Percentiles rank a stretch among this genome's conserved stretches.
These are phyloP conservation scores for Fusarium tupiense DNA, from an alignment of 2,329 filamentous ascomycete genomes.

Conservation along the genomic window DNA sequence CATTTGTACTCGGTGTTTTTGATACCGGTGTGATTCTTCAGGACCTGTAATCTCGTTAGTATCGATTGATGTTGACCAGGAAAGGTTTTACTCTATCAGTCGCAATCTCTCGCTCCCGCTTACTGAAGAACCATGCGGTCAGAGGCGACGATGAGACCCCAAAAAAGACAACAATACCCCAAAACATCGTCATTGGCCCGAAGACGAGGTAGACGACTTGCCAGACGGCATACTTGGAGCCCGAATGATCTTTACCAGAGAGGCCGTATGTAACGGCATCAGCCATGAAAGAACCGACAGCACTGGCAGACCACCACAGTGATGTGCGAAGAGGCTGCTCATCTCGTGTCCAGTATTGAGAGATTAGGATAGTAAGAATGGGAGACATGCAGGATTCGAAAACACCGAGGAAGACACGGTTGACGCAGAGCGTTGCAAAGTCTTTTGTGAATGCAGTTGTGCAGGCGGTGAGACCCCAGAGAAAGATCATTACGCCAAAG, in stretches of 20 bases:
- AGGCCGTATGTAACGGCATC: neutral
- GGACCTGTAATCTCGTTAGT: neutral
- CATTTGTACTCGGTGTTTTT: neutral
- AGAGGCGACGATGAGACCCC: neutral
- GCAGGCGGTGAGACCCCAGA: neutral
- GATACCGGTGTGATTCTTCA: neutral
- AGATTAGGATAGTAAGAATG: neutral
- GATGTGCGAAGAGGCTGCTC: neutral
- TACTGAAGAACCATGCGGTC: neutral
- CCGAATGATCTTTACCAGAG: neutral
- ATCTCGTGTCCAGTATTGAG: neutral
- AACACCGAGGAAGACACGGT: neutral
- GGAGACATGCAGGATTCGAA: neutral
- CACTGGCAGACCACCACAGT: neutral
- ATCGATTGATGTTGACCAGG: too few species aligned
- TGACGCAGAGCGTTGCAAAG: neutral
- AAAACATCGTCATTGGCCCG: neutral
- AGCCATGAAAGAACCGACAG: neutral
- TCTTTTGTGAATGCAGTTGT: neutral
- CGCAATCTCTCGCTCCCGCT: rapidly evolving
- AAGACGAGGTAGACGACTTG: neutral
- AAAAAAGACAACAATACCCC: neutral
- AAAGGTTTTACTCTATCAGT: neutral
- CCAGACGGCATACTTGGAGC: neutral
- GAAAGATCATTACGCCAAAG: neutral